Conservation (phyloP, 768 basidiomycete species). For the Dioszegia aurantiaca region DNA sequence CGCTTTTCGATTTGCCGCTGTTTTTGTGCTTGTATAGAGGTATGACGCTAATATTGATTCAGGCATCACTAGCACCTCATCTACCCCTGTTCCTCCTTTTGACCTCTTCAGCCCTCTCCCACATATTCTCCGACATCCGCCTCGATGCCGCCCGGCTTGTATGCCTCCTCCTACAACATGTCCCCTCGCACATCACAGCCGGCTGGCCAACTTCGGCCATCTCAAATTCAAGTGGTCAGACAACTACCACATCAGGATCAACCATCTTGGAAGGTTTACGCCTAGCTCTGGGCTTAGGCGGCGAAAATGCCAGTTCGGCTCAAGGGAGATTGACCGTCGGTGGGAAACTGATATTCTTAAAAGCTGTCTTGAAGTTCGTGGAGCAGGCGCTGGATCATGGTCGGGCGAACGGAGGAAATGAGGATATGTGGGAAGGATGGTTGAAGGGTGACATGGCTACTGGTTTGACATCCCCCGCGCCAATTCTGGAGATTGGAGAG, state of each 20-base stretch:
- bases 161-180: constrained; percentile 66
- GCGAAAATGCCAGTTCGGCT: constrained; percentile 32
- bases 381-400: constrained; percentile 10
- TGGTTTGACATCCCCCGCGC: too few relatives aligned
- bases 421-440: constrained; percentile 26
- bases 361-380: constrained; percentile 42
- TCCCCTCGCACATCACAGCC: constrained; percentile 65
- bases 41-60: constrained; percentile 12
- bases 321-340: constrained; percentile 32
- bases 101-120: constrained; percentile 82
- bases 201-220: constrained; percentile 61
- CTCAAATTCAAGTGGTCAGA: constrained; percentile 13
- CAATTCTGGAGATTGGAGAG: constrained; percentile 12
- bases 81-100: constrained; percentile 74
- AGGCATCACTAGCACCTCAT: constrained; percentile 62
- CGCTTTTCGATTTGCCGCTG: constrained; percentile 55
- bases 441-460: too few relatives aligned
- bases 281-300: constrained; percentile 46
- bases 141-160: constrained; percentile 82
- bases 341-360: constrained; percentile 43
- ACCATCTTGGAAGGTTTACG: constrained; percentile 48
- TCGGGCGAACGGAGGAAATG: neutral
- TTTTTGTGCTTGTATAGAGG: neutral
- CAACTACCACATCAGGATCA: constrained; percentile 25
- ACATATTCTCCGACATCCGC: constrained; percentile 92